phyloP scores from a whole-genome alignment of 2,329 filamentous ascomycete genomes.

The Alternaria brassicicola region DNA sequence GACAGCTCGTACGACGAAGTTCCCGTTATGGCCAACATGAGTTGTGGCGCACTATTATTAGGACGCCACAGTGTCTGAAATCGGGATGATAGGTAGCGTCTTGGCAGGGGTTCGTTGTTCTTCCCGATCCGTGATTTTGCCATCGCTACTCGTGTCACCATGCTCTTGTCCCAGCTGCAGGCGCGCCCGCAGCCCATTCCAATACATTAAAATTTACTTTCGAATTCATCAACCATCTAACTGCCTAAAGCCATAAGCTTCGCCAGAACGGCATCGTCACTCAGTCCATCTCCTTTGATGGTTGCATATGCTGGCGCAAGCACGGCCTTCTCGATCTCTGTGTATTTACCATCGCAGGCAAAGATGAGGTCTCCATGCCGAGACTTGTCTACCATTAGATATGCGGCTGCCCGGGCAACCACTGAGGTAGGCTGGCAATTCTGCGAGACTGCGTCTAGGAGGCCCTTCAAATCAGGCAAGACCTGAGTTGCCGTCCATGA shows the following conservation, averaged over 20 bases:
- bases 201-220: background rate
- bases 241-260: slow-evolving; percentile 21
- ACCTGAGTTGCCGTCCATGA: slow-evolving; percentile 62
- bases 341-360: slow-evolving; percentile 55
- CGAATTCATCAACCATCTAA: slow-evolving; percentile 1
- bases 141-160: background rate
- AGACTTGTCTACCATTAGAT: slow-evolving; percentile 57
- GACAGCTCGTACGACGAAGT: background rate
- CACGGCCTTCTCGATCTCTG: slow-evolving; percentile 59
- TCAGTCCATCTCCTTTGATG: slow-evolving; percentile 25
- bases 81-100: background rate
- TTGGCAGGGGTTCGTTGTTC: background rate
- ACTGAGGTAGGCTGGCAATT: slow-evolving; percentile 52
- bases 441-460: slow-evolving; percentile 46
- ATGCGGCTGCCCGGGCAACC: slow-evolving; percentile 58
- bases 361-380: slow-evolving; percentile 62
- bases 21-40: background rate
- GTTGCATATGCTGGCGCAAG: slow-evolving; percentile 26
- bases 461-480: slow-evolving; percentile 52
- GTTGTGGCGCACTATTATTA: background rate
- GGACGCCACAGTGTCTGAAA: background rate
- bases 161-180: background rate
- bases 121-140: background rate
- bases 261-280: slow-evolving; percentile 29
- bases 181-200: background rate